Evolutionary conservation across 768 basidiomycete species (phyloP), one percentile per base, ranked within the genome.

Genomic region (Naganishia randhawae): DNA sequence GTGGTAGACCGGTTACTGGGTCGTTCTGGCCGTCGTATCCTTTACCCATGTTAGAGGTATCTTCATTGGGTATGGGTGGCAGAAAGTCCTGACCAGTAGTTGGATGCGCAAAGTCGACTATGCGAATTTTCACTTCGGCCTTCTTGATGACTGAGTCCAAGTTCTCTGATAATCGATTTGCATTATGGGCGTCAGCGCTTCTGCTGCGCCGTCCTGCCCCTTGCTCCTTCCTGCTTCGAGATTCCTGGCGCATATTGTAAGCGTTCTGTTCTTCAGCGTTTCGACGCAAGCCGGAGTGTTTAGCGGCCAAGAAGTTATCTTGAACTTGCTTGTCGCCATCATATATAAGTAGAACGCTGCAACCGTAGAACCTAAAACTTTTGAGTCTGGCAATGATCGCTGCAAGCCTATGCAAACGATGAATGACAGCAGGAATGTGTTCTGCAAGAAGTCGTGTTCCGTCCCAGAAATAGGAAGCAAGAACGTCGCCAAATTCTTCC

Each of bases 31-130:
- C 86, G 70, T 88, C 84, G 81, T 92, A 95, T 8, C 89, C 91
- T 76, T 88, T 88, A 71, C 85, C 85, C 69, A 80, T 80, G 66
- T 83, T 83, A 52, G 83, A 81, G 72, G 63, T 51, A 63, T 71
- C 71, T 27, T 71, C 68, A n/a, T 55, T 33, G 11, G 69, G 57
- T 25, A 51, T 35, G 39, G 65, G 66, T 13, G 88, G 84, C 50
- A 90, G 80, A 86, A 91, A 98, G 80, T 99, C 96, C 27, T 84
- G 84, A 14, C 96, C 96, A 1, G 94, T 97, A 10, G 93, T 97
- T 62, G 96, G 97, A 77, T 97, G 95, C 14, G 95, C 96, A 81
- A 99, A 99, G 81, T 99, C 96, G 65, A 99, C 96, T 62, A 99
- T 87, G 39, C 94, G 91, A 70, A 99, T 90, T 76, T 91, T 92